Conservation (phyloP, 768 basidiomycete species). For the Boletus reticulatus region DNA sequence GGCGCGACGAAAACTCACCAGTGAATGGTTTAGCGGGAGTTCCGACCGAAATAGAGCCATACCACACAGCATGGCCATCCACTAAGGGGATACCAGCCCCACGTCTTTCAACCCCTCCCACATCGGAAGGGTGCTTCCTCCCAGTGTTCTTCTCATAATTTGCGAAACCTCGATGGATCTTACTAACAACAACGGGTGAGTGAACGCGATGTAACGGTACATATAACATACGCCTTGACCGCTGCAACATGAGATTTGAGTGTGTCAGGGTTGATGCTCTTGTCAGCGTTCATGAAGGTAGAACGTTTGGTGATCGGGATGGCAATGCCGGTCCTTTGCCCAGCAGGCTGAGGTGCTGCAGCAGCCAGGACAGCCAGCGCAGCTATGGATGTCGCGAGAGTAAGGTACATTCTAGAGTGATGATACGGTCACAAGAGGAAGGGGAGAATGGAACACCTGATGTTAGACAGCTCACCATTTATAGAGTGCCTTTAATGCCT, state of each 20-base stretch:
- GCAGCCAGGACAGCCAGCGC: conserved; percentile 1
- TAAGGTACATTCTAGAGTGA: conserved; percentile 3
- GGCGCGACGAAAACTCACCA: background rate
- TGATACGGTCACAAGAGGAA: too few species aligned
- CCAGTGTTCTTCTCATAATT: conserved; percentile 12
- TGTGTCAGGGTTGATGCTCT: background rate
- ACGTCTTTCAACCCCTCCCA: background rate
- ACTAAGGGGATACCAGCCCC: background rate
- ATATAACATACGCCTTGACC: conserved; percentile 7
- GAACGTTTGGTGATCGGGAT: conserved; percentile 12
- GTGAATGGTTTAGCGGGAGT: conserved; percentile 9
- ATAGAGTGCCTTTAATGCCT: background rate
- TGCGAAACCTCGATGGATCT: background rate
- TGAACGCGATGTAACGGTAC: background rate
- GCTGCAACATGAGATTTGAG: conserved; percentile 4
- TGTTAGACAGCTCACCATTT: background rate
- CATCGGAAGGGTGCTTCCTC: background rate
- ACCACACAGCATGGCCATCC: conserved; percentile 11
- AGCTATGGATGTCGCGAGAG: conserved; percentile 1
- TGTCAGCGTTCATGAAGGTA: conserved; percentile 2
- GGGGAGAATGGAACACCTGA: background rate
- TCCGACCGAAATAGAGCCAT: conserved; percentile 9
- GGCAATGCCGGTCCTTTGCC: background rate
- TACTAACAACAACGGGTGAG: conserved; percentile 1
- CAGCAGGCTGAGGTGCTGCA: conserved; percentile 5